A percentile compares a stretch with the other conserved stretches of the same genome.
These are phyloP conservation scores for Fragaria ananassa DNA, from an alignment of 306 rosid species.

Conservation along the genomic window DNA sequence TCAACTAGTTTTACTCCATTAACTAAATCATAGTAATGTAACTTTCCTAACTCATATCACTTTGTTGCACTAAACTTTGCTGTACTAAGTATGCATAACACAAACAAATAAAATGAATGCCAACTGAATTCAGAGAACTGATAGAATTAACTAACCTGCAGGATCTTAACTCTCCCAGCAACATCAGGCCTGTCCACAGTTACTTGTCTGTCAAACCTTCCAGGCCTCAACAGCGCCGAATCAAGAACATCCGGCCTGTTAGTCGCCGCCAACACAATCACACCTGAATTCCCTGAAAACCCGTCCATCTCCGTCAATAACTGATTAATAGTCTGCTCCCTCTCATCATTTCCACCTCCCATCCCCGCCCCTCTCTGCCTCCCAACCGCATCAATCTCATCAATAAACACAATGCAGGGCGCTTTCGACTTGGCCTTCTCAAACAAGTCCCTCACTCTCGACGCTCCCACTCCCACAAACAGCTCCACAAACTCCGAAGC, in stretches of 20 bases:
- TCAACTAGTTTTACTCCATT: background rate
- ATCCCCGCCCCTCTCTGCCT: constrained; percentile 99
- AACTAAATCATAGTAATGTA: background rate
- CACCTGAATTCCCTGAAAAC: constrained; percentile 93
- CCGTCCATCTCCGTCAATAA: constrained; percentile 99
- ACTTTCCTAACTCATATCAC: background rate
- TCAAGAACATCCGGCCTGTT: constrained; percentile 97
- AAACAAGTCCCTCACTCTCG: constrained; percentile 91
- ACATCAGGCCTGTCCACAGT: constrained; percentile 98
- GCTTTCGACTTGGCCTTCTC: constrained; percentile 98
- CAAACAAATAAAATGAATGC: background rate
- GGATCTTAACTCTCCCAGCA: constrained; percentile 93
- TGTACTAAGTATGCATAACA: background rate
- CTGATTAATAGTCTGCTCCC: constrained; percentile 98
- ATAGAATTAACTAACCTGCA: constrained; percentile 56
- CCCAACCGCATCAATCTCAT: constrained; percentile 96
- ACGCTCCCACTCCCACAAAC: constrained; percentile 96
- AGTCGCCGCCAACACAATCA: constrained; percentile 94
- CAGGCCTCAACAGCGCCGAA: constrained; percentile 83
- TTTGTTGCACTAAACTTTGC: background rate
- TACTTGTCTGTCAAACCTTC: constrained; percentile 92
- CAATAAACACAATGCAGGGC: constrained; percentile 97
- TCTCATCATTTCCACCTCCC: constrained; percentile 99
- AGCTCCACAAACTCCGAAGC: constrained; percentile 94
- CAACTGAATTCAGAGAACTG: background rate